A percentile compares a stretch with the other conserved stretches of the same genome.
phyloP scores from a whole-genome alignment of 1,139 yeast species.

The Lizanozyma gosingica region DNA sequence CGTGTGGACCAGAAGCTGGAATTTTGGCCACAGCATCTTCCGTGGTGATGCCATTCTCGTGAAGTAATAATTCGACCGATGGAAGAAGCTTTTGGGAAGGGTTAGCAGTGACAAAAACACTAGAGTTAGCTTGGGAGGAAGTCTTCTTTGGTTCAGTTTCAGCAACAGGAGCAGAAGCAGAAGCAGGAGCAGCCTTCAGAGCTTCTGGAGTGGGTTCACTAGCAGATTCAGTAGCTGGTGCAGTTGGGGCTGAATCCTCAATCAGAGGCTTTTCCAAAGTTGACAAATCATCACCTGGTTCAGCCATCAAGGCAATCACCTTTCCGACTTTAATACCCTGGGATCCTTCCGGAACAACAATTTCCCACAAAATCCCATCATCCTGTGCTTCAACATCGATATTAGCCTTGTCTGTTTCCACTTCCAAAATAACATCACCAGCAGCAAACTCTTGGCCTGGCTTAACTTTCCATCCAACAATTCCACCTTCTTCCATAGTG shows the following conservation, averaged over 20 bases:
- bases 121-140: slow-evolving; percentile 7
- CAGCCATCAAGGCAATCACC: slow-evolving; percentile 84
- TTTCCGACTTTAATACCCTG: slow-evolving; percentile 78
- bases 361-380: slow-evolving; percentile 82
- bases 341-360: slow-evolving; percentile 61
- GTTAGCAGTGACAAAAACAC: slow-evolving; percentile 24
- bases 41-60: slow-evolving; percentile 49
- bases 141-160: slow-evolving; percentile 4
- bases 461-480: slow-evolving; percentile 85
- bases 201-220: slow-evolving; percentile 11
- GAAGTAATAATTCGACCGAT: slow-evolving; percentile 64
- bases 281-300: slow-evolving; percentile 72
- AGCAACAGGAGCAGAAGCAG: slow-evolving; percentile 4
- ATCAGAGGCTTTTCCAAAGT: slow-evolving; percentile 52
- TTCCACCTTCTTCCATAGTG: slow-evolving; percentile 97
- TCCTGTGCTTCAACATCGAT: slow-evolving; percentile 92
- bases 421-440: slow-evolving; percentile 83
- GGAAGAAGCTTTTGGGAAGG: slow-evolving; percentile 65
- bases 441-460: slow-evolving; percentile 70
- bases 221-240: too few relatives aligned
- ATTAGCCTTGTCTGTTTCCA: slow-evolving; percentile 90
- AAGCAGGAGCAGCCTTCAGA: slow-evolving; percentile 4
- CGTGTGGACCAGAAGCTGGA: slow-evolving; percentile 82
- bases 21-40: slow-evolving; percentile 67
- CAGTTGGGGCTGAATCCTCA: slow-evolving; percentile 13